phyloP scores from a whole-genome alignment of 1,139 yeast genomes.

The Yamadazyma pseudoaaseri region DNA sequence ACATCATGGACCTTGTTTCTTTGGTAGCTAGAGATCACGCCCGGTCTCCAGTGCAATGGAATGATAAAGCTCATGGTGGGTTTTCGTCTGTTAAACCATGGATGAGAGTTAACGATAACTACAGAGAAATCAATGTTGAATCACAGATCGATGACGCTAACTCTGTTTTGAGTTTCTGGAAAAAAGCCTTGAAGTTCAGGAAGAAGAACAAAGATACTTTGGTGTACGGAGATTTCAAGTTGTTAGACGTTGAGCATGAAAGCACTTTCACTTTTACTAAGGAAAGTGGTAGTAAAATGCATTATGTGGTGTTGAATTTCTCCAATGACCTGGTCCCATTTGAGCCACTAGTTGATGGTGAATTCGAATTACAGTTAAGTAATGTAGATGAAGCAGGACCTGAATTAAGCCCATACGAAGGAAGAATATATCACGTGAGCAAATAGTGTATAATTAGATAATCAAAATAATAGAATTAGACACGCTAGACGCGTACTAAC shows the following conservation, averaged over 20 bases:
- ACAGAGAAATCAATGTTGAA: slow-evolving; percentile 45
- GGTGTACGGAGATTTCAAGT: slow-evolving; percentile 46
- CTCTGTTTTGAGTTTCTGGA: slow-evolving; percentile 47
- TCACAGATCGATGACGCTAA: slow-evolving; percentile 42
- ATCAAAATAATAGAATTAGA: not conserved
- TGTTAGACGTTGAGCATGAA: slow-evolving; percentile 38
- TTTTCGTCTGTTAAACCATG: slow-evolving; percentile 53
- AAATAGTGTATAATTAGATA: not conserved
- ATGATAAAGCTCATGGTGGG: slow-evolving; percentile 40
- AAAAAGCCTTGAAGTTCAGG: slow-evolving; percentile 39
- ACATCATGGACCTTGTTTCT: slow-evolving; percentile 29
- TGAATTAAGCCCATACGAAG: slow-evolving; percentile 32
- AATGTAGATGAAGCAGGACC: slow-evolving; percentile 20
- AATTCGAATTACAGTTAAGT: slow-evolving; percentile 22
- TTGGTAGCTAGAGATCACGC: slow-evolving; percentile 50
- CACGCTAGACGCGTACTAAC: not conserved
- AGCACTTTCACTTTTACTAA: slow-evolving; percentile 40
- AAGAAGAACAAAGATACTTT: slow-evolving; percentile 41
- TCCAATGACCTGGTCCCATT: slow-evolving; percentile 27
- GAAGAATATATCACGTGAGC: slow-evolving; percentile 28
- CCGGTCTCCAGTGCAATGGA: slow-evolving; percentile 61
- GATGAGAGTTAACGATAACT: slow-evolving; percentile 51
- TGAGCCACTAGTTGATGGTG: slow-evolving; percentile 25
- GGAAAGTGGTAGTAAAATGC: slow-evolving; percentile 17
- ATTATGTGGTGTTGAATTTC: slow-evolving; percentile 46